Evolutionary conservation across 176 grass and related monocot genomes (phyloP).

Genomic region (Coix lacrymajobi): DNA sequence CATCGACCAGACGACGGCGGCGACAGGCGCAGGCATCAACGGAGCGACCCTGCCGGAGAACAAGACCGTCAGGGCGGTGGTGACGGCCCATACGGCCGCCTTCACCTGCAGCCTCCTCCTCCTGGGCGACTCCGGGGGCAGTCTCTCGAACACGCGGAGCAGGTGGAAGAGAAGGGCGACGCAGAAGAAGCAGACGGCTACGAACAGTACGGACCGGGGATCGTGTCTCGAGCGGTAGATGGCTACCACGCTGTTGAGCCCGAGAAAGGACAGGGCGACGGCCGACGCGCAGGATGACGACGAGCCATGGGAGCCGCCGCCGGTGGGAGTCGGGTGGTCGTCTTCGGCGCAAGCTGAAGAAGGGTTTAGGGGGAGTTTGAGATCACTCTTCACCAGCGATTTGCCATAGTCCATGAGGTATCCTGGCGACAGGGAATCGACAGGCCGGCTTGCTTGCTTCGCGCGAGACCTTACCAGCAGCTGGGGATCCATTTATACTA

Average conservation of each 20-base stretch:
- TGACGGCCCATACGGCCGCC: conserved; percentile 20
- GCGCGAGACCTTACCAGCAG: neutral
- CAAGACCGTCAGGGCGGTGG: conserved; percentile 19
- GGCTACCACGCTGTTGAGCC: neutral
- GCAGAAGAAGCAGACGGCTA: neutral
- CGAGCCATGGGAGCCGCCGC: neutral
- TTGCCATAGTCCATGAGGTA: neutral
- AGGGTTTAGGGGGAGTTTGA: neutral
- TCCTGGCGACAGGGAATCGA: too few species aligned
- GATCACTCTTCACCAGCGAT: neutral
- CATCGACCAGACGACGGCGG: conserved; percentile 24
- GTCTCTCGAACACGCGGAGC: conserved; percentile 18
- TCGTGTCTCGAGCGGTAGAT: conserved; percentile 10
- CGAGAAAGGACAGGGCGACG: neutral
- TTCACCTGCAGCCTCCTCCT: conserved; percentile 3
- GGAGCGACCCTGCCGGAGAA: conserved; percentile 29
- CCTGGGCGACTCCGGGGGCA: neutral
- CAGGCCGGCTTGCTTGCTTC: neutral
- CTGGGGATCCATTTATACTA: neutral
- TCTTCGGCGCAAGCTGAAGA: neutral
- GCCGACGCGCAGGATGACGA: neutral
- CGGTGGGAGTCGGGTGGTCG: neutral
- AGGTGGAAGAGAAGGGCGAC: conserved; percentile 17
- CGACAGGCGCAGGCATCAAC: conserved; percentile 20
- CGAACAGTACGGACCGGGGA: neutral